A percentile compares a stretch with the other conserved stretches of the same genome.
Conservation (phyloP, 2,329 filamentous ascomycete genomes). For the Colletotrichum sp. region DNA sequence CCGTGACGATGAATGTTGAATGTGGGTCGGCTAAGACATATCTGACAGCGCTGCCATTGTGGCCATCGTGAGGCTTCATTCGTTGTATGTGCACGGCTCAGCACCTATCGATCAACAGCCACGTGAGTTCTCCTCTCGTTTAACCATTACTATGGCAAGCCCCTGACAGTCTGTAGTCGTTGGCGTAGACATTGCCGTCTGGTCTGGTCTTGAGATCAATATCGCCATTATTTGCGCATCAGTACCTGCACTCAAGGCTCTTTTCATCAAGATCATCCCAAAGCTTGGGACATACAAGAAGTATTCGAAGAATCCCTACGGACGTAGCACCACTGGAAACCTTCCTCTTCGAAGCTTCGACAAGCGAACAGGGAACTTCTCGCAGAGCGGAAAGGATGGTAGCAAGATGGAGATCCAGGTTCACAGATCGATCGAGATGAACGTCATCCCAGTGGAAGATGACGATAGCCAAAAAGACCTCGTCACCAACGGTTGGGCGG, state of each 20-base stretch:
- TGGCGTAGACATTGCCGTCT: conserved; percentile 14
- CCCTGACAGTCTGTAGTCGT: too few relatives aligned
- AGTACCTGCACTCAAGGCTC: conserved; percentile 36
- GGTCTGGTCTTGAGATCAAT: conserved; percentile 38
- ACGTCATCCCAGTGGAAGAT: background rate
- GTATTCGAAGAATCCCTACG: background rate
- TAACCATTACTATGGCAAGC: too few relatives aligned
- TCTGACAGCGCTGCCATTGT: background rate
- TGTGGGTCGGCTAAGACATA: background rate
- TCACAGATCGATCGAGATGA: background rate
- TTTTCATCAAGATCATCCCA: conserved; percentile 30
- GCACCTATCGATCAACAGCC: background rate
- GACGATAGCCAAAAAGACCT: background rate
- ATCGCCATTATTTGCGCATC: conserved; percentile 38
- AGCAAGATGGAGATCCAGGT: background rate
- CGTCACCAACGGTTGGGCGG: background rate
- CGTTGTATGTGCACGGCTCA: background rate
- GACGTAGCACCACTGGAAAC: background rate
- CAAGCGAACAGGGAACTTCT: background rate
- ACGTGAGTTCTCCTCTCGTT: background rate
- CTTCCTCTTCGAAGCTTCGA: background rate
- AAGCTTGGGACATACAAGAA: background rate
- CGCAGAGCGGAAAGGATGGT: background rate
- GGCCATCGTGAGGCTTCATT: background rate
- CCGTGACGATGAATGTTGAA: background rate